Evolutionary conservation across 805 yeast genomes (phyloP), one percentile per base, ranked within the genome.

Genomic region (Candida odintsovae): DNA sequence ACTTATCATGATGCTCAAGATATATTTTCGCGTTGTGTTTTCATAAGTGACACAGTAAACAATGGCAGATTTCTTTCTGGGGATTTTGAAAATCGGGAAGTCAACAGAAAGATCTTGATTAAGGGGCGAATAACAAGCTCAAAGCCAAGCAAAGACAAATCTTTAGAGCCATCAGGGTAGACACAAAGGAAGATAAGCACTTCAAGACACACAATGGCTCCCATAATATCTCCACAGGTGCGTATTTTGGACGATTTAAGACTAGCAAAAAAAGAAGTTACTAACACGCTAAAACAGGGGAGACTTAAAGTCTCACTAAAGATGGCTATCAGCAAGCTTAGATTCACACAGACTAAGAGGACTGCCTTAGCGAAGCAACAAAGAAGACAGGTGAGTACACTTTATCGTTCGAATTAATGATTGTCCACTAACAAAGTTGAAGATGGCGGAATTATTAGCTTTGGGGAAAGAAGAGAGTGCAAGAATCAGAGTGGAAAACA

Each of bases 391-490:
- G 67, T 68, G 41, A 31, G 61, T 55, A 2, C 0, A 2, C 0
- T 2, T 25, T 2, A 26, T 13, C 18, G 15, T 16, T 23, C 6
- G 26, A 15, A 18, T n/a, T 28, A 20, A n/a, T 3, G 18, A 13
- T 3, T 6, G 5, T 21, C 15, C 43, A 16, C 44, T 19, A 22
- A 36, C 28, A 9, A 2, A 16, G 4, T 12, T n/a, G 12, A 90
- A 49, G 75, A 72, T 44, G 76, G 95, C 95, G 2, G 90, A 85
- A 41, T 67, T 88, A 11, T 68, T 89, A 43, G 70, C 75, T 9
- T 72, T 70, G 38, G 89, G 88, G 7, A 88, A 86, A 58, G 90
- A 87, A 51, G 82, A 83, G 43, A 86, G 90, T 55, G 96, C 96
- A 11, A 76, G 76, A 46, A 88, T 88, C 47, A 67, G 95, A 42